Evolutionary conservation across 306 rosid species (phyloP), one percentile per base, ranked within the genome.

Genomic region (Carpinus viminea): DNA sequence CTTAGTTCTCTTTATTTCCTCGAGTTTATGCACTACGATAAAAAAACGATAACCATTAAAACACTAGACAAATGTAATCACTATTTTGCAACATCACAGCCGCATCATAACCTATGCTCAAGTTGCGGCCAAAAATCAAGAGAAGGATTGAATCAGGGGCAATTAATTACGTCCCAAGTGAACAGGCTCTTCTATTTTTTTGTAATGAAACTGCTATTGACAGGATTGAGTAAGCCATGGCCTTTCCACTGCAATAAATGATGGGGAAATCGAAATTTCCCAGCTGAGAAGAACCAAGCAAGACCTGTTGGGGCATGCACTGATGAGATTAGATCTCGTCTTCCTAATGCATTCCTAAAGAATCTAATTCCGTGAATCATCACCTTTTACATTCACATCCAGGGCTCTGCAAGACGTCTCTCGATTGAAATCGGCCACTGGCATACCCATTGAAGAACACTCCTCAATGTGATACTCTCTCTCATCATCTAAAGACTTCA

Each of bases 401-500:
- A 89, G 70, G 66, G 82, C 86, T 82, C 89, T 86, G 77, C 90
- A 83, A 3, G 94, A 73, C 77, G 83, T 90, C 68, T 83, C 90
- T 53, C 77, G 89, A 57, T 85, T 74, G 80, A 88, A 85, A 48
- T 82, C 90, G 4, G 93, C 73, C 38, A 80, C 88, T 0, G 89
- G 51, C 66, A 85, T 68, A 57, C 78, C 83, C 84, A 83, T 80
- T 41, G 96, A 62, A 11, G 93, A 87, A 79, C 93, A 86, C 89
- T 86, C 90, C 57, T 86, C 91, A 74, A 88, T 88, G 12, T 83
- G 93, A 81, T 85, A 95, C 38, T 87, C 98, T 80, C 91, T 85
- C 73, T 89, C 97, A 45, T 92, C 93, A 47, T 76, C 98, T 78
- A 90, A 62, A 66, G 98, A 83, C 78, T 92, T 95, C 85, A 91